Evolutionary conservation across 208 protist genomes (phyloP), one percentile per base, ranked within the genome.

Genomic region (Leishmania lainsoni): DNA sequence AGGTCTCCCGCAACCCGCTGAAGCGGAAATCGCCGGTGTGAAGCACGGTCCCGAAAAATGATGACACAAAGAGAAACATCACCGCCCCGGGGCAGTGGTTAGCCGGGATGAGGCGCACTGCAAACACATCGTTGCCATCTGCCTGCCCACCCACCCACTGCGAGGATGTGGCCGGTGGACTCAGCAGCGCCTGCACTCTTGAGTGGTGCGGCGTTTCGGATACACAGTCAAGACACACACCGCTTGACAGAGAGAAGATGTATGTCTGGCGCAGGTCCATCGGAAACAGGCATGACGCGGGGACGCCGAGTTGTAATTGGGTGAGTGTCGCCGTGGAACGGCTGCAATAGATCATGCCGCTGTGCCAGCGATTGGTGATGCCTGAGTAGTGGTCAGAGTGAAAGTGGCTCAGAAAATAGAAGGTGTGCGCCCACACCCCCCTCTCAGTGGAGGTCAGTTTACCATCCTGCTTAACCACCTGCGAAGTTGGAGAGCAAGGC

Each of bases 11-110:
- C n/a, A 85, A 81, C 10, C 85, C 74, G 73, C 93, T 93, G 74
- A 94, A 99, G n/a, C 97, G 89, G 83, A 99, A 98, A 82, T 99
- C 97, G 54, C 97, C 97, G 0, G 95, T 98, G 81, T 99, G 97
- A 32, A 99, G 74, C 48, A 97, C 88, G 39, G 80, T 89, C 26
- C 91, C 90, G 59, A 92, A 91, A 3, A 78, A 52, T 8, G 83
- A 48, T 14, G 87, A 93, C 9, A 81, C 74, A 79, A 99, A 97
- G 6, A 99, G 70, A 83, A 99, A 86, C 90, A 99, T 97, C 22
- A 88, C 94, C 5, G 96, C 87, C 16, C 94, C 96, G 3, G 97
- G 97, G 84, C 96, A 98, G 89, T 99, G 97, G 79, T 98, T 98
- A 0, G 97, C 95, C 35, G 93, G 87, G 6, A 99, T 81, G 58